Evolutionary conservation across 2,329 filamentous ascomycete species (phyloP).

Genomic region (Leptographium galeiforme): DNA sequence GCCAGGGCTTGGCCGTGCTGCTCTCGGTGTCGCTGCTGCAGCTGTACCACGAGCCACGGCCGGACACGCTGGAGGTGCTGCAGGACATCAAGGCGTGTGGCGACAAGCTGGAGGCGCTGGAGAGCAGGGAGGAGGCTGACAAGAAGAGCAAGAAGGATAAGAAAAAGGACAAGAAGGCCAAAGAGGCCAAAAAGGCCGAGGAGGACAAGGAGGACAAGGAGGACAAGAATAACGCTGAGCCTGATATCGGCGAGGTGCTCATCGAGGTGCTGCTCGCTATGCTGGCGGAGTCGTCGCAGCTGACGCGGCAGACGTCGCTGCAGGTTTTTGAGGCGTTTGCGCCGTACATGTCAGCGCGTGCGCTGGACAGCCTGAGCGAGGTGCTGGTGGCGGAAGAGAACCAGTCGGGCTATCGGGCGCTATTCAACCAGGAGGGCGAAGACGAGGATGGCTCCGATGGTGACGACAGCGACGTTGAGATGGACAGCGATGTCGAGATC

Average conservation of each 20-base stretch:
- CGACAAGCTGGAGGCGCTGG: slow-evolving; percentile 40
- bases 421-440: slow-evolving; percentile 55
- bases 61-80: slow-evolving; percentile 70
- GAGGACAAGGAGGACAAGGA: slow-evolving; percentile 32
- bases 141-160: neutral
- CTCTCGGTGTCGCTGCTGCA: slow-evolving; percentile 78
- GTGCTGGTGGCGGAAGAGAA: slow-evolving; percentile 71
- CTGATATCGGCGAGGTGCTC: slow-evolving; percentile 53
- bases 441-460: slow-evolving; percentile 34
- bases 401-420: slow-evolving; percentile 66
- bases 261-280: slow-evolving; percentile 87
- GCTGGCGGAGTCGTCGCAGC: slow-evolving; percentile 67
- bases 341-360: slow-evolving; percentile 56
- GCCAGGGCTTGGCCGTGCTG: slow-evolving; percentile 62
- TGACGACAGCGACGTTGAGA: slow-evolving; percentile 24
- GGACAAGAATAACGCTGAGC: slow-evolving; percentile 12
- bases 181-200: slow-evolving; percentile 18
- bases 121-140: slow-evolving; percentile 22
- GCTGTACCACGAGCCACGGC: slow-evolving; percentile 69
- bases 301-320: slow-evolving; percentile 76
- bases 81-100: slow-evolving; percentile 70
- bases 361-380: slow-evolving; percentile 51
- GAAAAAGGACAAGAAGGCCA: neutral
- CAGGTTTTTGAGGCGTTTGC: slow-evolving; percentile 81
- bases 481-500: slow-evolving; percentile 26